Evolutionary conservation across 805 yeast genomes (phyloP).

Genomic region (Ogataea ramenticola): DNA sequence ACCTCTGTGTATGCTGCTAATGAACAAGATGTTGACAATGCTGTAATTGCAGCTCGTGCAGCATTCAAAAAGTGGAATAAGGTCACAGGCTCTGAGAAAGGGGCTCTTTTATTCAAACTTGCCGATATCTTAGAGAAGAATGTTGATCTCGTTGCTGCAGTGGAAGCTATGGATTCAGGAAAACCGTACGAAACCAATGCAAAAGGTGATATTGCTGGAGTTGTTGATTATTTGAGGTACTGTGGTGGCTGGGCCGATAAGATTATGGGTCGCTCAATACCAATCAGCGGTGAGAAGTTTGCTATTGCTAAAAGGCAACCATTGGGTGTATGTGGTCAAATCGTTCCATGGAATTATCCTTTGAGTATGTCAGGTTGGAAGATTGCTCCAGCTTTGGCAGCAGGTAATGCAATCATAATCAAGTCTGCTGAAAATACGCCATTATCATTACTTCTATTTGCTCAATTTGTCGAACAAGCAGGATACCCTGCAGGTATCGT

Average conservation of each 20-base stretch:
- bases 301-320: slow-evolving; percentile 69
- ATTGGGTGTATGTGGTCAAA: slow-evolving; percentile 57
- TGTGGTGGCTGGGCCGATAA: slow-evolving; percentile 62
- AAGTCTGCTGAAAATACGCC: slow-evolving; percentile 77
- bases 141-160: slow-evolving; percentile 39
- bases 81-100: slow-evolving; percentile 33
- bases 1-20: slow-evolving; percentile 40
- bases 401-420: slow-evolving; percentile 67
- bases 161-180: slow-evolving; percentile 53
- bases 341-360: slow-evolving; percentile 72
- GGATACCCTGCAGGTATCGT: slow-evolving; percentile 76
- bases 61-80: slow-evolving; percentile 43
- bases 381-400: slow-evolving; percentile 75
- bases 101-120: slow-evolving; percentile 33
- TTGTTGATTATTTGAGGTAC: slow-evolving; percentile 39
- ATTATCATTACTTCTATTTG: slow-evolving; percentile 56
- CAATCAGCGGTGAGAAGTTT: slow-evolving; percentile 35
- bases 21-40: slow-evolving; percentile 40
- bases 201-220: slow-evolving; percentile 39
- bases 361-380: slow-evolving; percentile 73
- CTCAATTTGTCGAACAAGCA: slow-evolving; percentile 49
- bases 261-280: slow-evolving; percentile 35
- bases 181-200: slow-evolving; percentile 44
- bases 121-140: slow-evolving; percentile 45
- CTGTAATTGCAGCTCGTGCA: slow-evolving; percentile 41